Evolutionary conservation across 768 basidiomycete genomes (phyloP).

Genomic region (Suillus spraguei): DNA sequence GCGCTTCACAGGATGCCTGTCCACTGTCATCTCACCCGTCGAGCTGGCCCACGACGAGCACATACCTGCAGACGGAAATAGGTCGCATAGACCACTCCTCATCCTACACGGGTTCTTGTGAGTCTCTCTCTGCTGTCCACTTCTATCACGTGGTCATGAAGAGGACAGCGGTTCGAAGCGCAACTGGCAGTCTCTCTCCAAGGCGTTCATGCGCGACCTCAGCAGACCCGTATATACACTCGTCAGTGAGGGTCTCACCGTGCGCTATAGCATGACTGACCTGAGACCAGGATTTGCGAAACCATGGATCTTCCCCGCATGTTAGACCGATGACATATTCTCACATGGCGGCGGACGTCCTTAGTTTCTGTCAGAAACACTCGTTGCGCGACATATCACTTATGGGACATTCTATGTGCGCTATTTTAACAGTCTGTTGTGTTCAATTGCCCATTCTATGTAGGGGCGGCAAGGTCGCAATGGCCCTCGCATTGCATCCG

Average conservation of each 20-base stretch:
- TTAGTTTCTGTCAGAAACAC: conserved; percentile 61
- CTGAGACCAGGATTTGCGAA: conserved; percentile 74
- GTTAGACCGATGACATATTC: conserved; percentile 70
- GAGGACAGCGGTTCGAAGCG: conserved; percentile 76
- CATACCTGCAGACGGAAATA: conserved; percentile 30
- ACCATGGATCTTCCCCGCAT: conserved; percentile 86
- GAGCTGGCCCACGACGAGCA: conserved; percentile 35
- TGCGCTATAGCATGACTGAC: background rate
- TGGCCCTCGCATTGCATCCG: conserved; percentile 61
- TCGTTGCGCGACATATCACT: conserved; percentile 65
- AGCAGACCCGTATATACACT: conserved; percentile 73
- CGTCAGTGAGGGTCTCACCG: conserved; percentile 39
- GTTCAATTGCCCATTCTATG: conserved; percentile 5
- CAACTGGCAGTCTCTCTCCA: conserved; percentile 85
- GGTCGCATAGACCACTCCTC: conserved; percentile 46
- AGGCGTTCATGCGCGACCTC: conserved; percentile 68
- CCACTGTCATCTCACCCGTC: conserved; percentile 24
- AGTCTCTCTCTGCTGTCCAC: conserved; percentile 24
- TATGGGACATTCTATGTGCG: conserved; percentile 90
- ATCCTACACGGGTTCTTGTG: conserved; percentile 71
- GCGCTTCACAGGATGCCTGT: conserved; percentile 22
- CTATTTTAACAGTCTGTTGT: conserved; percentile 10
- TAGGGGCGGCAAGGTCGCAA: conserved; percentile 84
- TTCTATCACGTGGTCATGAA: conserved; percentile 10
- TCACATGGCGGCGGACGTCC: conserved; percentile 80